phyloP scores from a whole-genome alignment of 1,284 basidiomycete species.

The Bondarzewia mesenterica region DNA sequence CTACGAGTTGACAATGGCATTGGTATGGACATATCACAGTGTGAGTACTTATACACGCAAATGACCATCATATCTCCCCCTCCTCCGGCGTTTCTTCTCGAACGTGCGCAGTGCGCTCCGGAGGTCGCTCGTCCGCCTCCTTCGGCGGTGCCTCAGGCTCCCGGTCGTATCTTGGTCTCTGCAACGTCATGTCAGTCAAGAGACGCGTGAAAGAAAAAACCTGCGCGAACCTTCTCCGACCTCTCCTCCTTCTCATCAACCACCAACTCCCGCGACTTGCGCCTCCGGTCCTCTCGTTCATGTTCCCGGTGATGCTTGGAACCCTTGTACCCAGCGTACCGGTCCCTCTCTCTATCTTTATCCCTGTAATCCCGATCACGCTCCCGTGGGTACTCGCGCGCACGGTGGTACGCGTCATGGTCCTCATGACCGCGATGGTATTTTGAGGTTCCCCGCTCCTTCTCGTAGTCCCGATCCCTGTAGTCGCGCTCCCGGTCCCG shows the following conservation, averaged over 20 bases:
- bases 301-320: conserved; percentile 37
- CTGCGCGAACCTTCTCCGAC: conserved; percentile 53
- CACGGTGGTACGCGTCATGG: conserved; percentile 25
- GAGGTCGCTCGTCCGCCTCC: conserved; percentile 11
- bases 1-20: conserved; percentile 10
- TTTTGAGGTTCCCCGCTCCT: conserved; percentile 20
- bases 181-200: conserved; percentile 7
- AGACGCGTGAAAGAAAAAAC: conserved; percentile 5
- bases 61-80: conserved; percentile 58
- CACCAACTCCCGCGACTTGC: conserved; percentile 27
- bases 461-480: conserved; percentile 8
- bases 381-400: conserved; percentile 36
- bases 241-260: conserved; percentile 40
- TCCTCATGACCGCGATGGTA: conserved; percentile 12
- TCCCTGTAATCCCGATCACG: conserved; percentile 40
- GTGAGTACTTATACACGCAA: too few relatives aligned
- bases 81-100: conserved; percentile 70
- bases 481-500: conserved; percentile 22
- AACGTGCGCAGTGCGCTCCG: conserved; percentile 22
- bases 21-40: conserved; percentile 7
- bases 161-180: conserved; percentile 50
- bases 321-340: conserved; percentile 29
- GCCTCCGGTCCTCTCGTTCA: conserved; percentile 34
- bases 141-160: conserved; percentile 15
- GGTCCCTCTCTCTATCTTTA: conserved; percentile 24